Percentiles rank a stretch among this genome's conserved stretches.
These are phyloP conservation scores for Primulina huaijiensis DNA, from an alignment of 257 asterid species.

Conservation along the genomic window DNA sequence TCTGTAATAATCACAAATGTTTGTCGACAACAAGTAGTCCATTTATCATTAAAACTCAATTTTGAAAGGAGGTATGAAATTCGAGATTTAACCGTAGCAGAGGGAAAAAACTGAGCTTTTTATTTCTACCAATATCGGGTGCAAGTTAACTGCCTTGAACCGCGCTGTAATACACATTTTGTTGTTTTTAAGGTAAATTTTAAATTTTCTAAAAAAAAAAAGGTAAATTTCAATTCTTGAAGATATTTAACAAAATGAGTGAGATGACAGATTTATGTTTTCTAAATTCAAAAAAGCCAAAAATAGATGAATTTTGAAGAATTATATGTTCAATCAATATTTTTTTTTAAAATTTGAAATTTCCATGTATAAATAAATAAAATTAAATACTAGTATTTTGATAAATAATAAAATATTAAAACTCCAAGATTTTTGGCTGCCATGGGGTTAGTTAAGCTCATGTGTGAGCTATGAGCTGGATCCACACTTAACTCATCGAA, in stretches of 20 bases:
- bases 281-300: not conserved
- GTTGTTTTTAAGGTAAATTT: not conserved
- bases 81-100: too few species aligned
- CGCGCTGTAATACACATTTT: constrained; percentile 26
- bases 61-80: too few species aligned
- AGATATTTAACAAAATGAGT: too few species aligned
- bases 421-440: constrained; percentile 31
- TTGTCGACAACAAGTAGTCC: too few species aligned
- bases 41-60: too few species aligned
- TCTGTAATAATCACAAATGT: not conserved
- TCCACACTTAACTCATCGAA: constrained; percentile 46
- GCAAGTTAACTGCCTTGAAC: constrained; percentile 11
- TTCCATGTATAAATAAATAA: not conserved
- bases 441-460: constrained; percentile 47
- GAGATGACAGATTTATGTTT: too few species aligned
- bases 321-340: not conserved
- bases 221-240: not conserved
- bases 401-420: not conserved
- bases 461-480: constrained; percentile 74
- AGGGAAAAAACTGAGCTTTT: too few species aligned
- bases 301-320: not conserved
- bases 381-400: not conserved
- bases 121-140: not conserved
- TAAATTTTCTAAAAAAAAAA: too few species aligned
- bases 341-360: not conserved